phyloP scores from a whole-genome alignment of 2,329 filamentous ascomycete species.

The Capronia americana region DNA sequence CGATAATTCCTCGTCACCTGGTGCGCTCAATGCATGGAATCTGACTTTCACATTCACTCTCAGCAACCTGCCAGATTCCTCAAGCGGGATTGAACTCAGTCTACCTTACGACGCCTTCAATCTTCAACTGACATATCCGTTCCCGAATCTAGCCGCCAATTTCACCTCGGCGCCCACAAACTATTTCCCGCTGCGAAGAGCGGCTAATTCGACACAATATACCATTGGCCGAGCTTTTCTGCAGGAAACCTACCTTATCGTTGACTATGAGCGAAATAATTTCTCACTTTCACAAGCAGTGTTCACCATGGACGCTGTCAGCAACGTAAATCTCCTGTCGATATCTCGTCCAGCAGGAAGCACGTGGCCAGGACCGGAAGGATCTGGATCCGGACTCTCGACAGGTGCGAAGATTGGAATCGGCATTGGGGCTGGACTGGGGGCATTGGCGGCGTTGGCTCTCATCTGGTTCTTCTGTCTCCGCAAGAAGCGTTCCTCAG shows the following conservation, averaged over 20 bases:
- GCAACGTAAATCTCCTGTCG: slow-evolving; percentile 57
- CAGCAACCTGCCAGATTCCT: slow-evolving; percentile 42
- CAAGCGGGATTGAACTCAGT: slow-evolving; percentile 43
- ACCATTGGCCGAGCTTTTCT: slow-evolving; percentile 51
- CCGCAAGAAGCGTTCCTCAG: slow-evolving; percentile 20
- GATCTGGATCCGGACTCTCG: slow-evolving; percentile 34
- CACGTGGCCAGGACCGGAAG: slow-evolving; percentile 31
- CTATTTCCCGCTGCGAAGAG: slow-evolving; percentile 51
- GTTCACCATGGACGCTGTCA: slow-evolving; percentile 52
- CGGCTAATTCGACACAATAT: slow-evolving; percentile 44
- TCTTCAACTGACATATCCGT: slow-evolving; percentile 46
- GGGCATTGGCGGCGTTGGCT: slow-evolving; percentile 30
- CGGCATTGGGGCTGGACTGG: slow-evolving; percentile 39
- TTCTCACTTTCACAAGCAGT: slow-evolving; percentile 47
- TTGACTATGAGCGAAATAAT: slow-evolving; percentile 47
- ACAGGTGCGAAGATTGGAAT: slow-evolving; percentile 43
- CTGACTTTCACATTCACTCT: slow-evolving; percentile 48
- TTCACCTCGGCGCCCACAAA: slow-evolving; percentile 39
- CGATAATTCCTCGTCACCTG: slow-evolving; percentile 37
- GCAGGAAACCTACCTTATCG: slow-evolving; percentile 50
- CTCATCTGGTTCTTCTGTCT: slow-evolving; percentile 36
- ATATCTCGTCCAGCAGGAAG: slow-evolving; percentile 39
- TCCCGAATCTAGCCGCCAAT: slow-evolving; percentile 41
- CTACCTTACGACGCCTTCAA: slow-evolving; percentile 52
- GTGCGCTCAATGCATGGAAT: slow-evolving; percentile 41